Percentiles rank a stretch among this genome's conserved stretches.
phyloP scores from a whole-genome alignment of 2,329 filamentous ascomycete genomes.

The Cladophialophora carrionii region DNA sequence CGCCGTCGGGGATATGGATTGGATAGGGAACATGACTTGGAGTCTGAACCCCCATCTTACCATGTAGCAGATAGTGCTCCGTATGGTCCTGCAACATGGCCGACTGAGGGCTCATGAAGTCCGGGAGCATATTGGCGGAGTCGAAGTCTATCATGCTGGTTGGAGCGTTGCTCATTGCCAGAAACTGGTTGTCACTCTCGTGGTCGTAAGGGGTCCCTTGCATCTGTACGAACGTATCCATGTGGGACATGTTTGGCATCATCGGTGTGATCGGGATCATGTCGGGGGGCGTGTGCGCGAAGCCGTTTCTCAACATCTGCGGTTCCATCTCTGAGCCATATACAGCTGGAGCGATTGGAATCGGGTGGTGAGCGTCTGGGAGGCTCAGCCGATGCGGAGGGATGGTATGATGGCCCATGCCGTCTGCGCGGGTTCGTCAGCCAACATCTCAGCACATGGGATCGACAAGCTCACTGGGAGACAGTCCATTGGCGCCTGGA shows the following conservation, averaged over 20 bases:
- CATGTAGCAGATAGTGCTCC: constrained; percentile 34
- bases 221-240: constrained; percentile 37
- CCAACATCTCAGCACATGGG: background rate
- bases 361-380: constrained; percentile 34
- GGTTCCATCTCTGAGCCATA: constrained; percentile 33
- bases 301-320: constrained; percentile 34
- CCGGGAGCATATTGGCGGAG: constrained; percentile 31
- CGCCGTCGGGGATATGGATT: constrained; percentile 31
- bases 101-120: constrained; percentile 37
- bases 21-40: constrained; percentile 33
- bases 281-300: constrained; percentile 37
- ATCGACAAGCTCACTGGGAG: constrained; percentile 30
- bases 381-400: constrained; percentile 33
- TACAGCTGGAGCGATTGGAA: constrained; percentile 34
- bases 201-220: constrained; percentile 35
- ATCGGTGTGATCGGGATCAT: constrained; percentile 38
- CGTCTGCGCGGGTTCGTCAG: constrained; percentile 24
- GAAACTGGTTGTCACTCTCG: constrained; percentile 37
- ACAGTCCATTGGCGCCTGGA: constrained; percentile 31
- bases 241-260: constrained; percentile 37
- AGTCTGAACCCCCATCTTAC: constrained; percentile 33
- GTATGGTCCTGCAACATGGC: constrained; percentile 34
- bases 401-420: constrained; percentile 25
- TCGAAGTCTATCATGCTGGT: constrained; percentile 37
- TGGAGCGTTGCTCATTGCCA: constrained; percentile 35